These are phyloP conservation scores for Nemania sp. DNA, from an alignment of 2,329 filamentous ascomycete genomes.

Conservation along the genomic window DNA sequence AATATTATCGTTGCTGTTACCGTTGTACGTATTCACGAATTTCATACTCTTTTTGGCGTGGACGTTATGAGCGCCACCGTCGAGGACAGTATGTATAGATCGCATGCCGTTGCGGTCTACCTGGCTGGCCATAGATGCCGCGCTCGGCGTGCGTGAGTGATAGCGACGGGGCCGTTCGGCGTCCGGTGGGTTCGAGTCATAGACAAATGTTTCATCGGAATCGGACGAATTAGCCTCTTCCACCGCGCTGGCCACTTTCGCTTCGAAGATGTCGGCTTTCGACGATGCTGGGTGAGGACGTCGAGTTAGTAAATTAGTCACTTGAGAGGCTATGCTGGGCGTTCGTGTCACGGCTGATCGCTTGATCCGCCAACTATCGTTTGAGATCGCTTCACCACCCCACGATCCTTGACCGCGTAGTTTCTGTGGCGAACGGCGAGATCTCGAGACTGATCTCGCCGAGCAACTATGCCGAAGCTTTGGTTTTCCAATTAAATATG, in stretches of 20 bases:
- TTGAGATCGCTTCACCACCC: conserved; percentile 35
- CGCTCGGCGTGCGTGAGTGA: conserved; percentile 92
- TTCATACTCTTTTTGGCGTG: conserved; percentile 93
- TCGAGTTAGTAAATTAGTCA: conserved; percentile 51
- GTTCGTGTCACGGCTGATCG: conserved; percentile 31
- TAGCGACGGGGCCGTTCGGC: conserved; percentile 70
- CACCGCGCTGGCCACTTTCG: conserved; percentile 92
- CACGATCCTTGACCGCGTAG: conserved; percentile 41
- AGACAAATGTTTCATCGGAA: conserved; percentile 97
- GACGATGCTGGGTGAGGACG: conserved; percentile 68
- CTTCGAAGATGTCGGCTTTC: conserved; percentile 97
- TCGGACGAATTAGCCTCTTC: conserved; percentile 96
- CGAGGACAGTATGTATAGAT: conserved; percentile 69
- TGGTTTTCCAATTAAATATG: conserved; percentile 35
- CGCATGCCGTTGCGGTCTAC: conserved; percentile 63
- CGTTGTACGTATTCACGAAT: conserved; percentile 80
- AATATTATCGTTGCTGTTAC: conserved; percentile 54
- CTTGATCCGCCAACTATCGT: conserved; percentile 29
- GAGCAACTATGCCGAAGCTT: conserved; percentile 48
- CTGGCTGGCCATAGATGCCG: conserved; percentile 79
- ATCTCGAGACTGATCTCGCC: conserved; percentile 41
- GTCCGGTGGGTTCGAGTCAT: conserved; percentile 92
- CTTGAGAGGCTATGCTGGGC: conserved; percentile 42
- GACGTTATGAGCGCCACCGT: conserved; percentile 55
- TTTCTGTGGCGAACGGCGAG: conserved; percentile 42